phyloP scores from a whole-genome alignment of 345 rosid genomes.

The Gossypium bickii region DNA sequence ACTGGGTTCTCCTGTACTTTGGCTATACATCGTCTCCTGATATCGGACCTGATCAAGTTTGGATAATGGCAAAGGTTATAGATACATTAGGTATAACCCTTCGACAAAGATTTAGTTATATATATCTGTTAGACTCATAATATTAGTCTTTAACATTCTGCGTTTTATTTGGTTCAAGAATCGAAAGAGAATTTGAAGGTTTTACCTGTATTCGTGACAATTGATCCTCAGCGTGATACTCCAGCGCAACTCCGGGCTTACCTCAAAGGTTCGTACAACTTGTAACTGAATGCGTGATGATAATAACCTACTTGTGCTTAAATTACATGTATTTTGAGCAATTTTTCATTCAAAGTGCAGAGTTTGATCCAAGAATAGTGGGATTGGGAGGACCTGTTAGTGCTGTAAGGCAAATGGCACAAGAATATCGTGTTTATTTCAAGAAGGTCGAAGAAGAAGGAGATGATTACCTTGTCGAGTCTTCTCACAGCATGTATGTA shows the following conservation, averaged over 20 bases:
- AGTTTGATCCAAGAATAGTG: conserved; percentile 65
- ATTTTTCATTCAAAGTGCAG: conserved; percentile 39
- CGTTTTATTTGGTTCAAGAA: conserved; percentile 42
- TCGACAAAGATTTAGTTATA: conserved; percentile 10
- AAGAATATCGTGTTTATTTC: conserved; percentile 76
- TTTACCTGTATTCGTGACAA: conserved; percentile 74
- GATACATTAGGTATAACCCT: conserved; percentile 55
- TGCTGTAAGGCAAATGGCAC: conserved; percentile 81
- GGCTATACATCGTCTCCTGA: conserved; percentile 95
- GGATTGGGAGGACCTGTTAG: conserved; percentile 65
- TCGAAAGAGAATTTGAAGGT: conserved; percentile 46
- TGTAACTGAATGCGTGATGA: not conserved
- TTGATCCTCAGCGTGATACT: conserved; percentile 87
- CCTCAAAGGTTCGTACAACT: conserved; percentile 55
- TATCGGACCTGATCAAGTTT: conserved; percentile 78
- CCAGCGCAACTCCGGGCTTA: conserved; percentile 70
- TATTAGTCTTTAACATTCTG: conserved; percentile 24
- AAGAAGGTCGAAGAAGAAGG: conserved; percentile 84
- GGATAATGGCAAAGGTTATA: conserved; percentile 57
- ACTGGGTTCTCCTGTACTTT: conserved; percentile 81
- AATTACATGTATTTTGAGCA: not conserved
- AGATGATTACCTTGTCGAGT: conserved; percentile 82
- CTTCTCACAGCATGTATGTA: conserved; percentile 72
- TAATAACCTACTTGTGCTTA: not conserved
- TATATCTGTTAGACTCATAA: not conserved